Percentiles rank a stretch among this genome's conserved stretches.
Conservation (phyloP, 495 filamentous ascomycete species). For the Melanomma pulvis-pyrius region DNA sequence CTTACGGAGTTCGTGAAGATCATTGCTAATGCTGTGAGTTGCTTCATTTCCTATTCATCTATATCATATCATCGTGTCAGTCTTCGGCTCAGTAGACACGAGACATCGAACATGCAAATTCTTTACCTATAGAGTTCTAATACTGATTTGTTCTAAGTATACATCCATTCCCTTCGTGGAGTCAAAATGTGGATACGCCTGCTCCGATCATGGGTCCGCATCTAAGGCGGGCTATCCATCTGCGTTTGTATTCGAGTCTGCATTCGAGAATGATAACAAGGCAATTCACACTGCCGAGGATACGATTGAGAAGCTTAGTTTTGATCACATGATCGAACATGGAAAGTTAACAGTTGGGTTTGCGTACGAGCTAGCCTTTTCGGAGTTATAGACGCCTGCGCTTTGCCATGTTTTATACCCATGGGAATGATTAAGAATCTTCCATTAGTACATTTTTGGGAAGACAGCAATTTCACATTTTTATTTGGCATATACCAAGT, state of each 20-base stretch:
- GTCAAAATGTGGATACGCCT: slow-evolving; percentile 96
- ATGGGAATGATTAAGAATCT: too few relatives aligned
- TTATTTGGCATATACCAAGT: too few relatives aligned
- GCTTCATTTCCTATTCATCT: neutral
- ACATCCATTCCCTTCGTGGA: slow-evolving; percentile 67
- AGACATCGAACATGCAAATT: too few relatives aligned
- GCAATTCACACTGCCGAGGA: slow-evolving; percentile 91
- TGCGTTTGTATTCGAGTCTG: slow-evolving; percentile 92
- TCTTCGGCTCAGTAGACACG: too few relatives aligned
- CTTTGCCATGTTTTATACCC: too few relatives aligned
- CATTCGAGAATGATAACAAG: slow-evolving; percentile 79
- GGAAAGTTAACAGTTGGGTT: slow-evolving; percentile 87
- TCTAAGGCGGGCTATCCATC: slow-evolving; percentile 93
- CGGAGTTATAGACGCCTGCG: slow-evolving; percentile 40
- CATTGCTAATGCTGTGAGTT: slow-evolving; percentile 61
- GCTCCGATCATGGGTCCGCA: slow-evolving; percentile 92
- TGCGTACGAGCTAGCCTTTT: slow-evolving; percentile 81
- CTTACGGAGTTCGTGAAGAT: slow-evolving; percentile 91
- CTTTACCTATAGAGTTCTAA: too few relatives aligned
- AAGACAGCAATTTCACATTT: too few relatives aligned
- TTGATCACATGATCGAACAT: slow-evolving; percentile 97
- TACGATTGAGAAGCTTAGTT: slow-evolving; percentile 80
- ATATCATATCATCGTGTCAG: too few relatives aligned
- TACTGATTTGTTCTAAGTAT: slow-evolving; percentile 32
- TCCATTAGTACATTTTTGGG: too few relatives aligned